Base-by-base conservation (phyloP, 768 basidiomycete species). In the Psilocybe subaeruginosa region DNA sequence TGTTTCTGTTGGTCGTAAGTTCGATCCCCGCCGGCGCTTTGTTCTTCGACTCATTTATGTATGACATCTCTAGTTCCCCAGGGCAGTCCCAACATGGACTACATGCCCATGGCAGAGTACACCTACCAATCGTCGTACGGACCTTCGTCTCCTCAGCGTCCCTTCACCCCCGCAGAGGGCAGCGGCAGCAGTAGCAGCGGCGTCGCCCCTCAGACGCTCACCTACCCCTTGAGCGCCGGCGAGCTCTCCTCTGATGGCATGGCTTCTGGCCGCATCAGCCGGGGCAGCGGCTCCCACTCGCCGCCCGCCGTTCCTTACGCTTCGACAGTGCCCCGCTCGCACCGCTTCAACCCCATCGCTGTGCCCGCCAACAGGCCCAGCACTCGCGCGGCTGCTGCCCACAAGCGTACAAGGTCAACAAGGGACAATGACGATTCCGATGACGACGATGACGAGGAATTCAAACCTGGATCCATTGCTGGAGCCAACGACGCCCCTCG, bases 321-420 rank as follows among this genome's bases (percentile, higher is more conserved):
- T 64, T 82, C 90, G 29, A 80, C 86, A 33, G 84, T 90, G 45
- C 89, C 89, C 30, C 81, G 90, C 65, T 90, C 90, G 52, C 88
- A 89, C 69, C 90, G 91, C 66, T 92, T 85, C 81, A 91, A 91
- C 77, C 91, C 91, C 4, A 86, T 92, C 66, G 76, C 82, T 59
- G 79, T 84, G 14, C 77, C 85, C 48, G 78, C 86, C 61, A 80
- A 83, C 54, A 79, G 87, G 59, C 77, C 87, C 39, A 84, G 82
- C 74, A 80, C 77, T 57, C 76, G 80, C 62, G 71, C 66, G 7
- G 73, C 76, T 30, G 70, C 76, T 19, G 70, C 74, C 12, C 79
- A 78, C 65, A 81, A 75, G 72, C 75, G 80, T 68, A 78, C 77
- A 64, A 68, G 66, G 46, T 67, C 75, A 27, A 79, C 79, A 65